phyloP scores from a whole-genome alignment of 805 yeast genomes.

The Priceomyces melissophilus region DNA sequence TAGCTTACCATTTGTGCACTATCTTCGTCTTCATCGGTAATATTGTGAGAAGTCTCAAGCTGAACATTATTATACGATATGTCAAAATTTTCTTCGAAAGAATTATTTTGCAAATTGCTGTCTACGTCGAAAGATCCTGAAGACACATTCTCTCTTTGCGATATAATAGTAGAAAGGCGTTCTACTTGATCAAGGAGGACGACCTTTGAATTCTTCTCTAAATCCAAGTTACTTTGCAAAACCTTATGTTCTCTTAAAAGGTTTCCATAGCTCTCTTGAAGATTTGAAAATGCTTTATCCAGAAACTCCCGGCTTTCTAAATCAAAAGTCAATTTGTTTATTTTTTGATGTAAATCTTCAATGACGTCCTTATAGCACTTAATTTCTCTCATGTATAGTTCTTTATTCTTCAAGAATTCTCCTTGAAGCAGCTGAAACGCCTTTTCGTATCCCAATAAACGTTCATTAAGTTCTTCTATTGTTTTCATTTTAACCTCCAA shows the following conservation, averaged over 20 bases:
- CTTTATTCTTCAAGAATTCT: conserved; percentile 25
- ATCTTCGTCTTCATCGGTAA: conserved; percentile 14
- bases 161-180: conserved; percentile 27
- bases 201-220: conserved; percentile 50
- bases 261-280: conserved; percentile 26
- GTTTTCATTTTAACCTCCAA: conserved; percentile 18
- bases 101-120: conserved; percentile 1
- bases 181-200: conserved; percentile 55
- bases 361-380: conserved; percentile 29
- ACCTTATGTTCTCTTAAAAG: conserved; percentile 35
- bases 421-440: conserved; percentile 24
- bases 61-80: conserved; percentile 2
- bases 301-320: conserved; percentile 9
- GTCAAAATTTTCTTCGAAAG: conserved; percentile 6
- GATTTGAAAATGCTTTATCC: conserved; percentile 7
- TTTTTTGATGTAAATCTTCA: conserved; percentile 27
- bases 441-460: conserved; percentile 24
- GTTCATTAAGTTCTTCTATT: conserved; percentile 26
- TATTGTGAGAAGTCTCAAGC: conserved; percentile 17
- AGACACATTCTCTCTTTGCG: not conserved
- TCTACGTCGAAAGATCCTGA: too few species aligned
- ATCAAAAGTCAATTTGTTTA: conserved; percentile 18
- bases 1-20: conserved; percentile 17
- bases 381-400: conserved; percentile 28
- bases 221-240: conserved; percentile 48